Evolutionary conservation across 441 rosid species (phyloP).

Genomic region (Mallotus repandus): DNA sequence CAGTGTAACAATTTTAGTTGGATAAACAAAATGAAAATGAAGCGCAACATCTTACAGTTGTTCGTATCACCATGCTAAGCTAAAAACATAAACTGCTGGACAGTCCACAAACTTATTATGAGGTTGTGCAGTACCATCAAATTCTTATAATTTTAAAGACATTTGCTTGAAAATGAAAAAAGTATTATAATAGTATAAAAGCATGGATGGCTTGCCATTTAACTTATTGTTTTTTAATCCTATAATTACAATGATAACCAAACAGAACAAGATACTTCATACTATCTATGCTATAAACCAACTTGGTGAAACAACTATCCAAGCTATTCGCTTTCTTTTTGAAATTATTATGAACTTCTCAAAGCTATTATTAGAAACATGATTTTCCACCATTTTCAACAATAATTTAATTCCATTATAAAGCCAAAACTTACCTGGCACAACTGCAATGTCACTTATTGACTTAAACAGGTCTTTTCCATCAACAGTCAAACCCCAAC

Average conservation of each 20-base stretch:
- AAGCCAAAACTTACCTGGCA: conserved; percentile 49
- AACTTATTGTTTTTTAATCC: neutral
- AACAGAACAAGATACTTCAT: neutral
- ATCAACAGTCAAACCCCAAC: conserved; percentile 94
- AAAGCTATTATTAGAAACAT: neutral
- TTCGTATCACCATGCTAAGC: neutral
- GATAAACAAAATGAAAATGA: conserved; percentile 5
- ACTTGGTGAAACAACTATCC: no score
- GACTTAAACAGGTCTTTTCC: conserved; percentile 84
- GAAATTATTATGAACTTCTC: no score
- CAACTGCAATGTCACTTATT: conserved; percentile 42
- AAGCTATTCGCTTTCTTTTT: no score
- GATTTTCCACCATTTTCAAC: neutral
- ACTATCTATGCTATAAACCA: conserved; percentile 1
- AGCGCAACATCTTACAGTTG: neutral
- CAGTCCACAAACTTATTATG: neutral
- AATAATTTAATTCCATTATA: neutral
- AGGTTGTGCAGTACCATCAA: neutral
- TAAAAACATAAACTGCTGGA: neutral
- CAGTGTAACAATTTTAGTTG: neutral
- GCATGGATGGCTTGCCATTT: neutral
- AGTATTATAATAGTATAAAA: neutral
- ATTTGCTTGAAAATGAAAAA: neutral
- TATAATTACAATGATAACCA: neutral
- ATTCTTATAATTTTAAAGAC: neutral